Evolutionary conservation across 2,329 filamentous ascomycete genomes (phyloP).

Genomic region (Lasiodiplodia hormozganensis): DNA sequence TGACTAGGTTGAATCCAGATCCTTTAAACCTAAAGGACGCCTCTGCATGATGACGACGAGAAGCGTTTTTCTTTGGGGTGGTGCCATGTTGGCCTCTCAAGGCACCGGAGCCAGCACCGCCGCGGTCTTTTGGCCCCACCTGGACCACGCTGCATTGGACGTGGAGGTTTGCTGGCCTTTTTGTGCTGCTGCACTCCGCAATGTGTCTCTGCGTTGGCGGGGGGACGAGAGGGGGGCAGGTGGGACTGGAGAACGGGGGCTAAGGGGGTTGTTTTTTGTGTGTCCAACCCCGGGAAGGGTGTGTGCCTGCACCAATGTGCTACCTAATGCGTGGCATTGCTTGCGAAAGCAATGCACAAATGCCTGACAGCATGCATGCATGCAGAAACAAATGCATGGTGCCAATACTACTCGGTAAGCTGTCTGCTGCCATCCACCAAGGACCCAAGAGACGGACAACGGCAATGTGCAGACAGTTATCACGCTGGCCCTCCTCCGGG

Average conservation of each 20-base stretch:
- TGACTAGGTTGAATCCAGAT: background rate
- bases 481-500: background rate
- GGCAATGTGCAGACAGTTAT: background rate
- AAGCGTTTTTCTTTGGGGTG: background rate
- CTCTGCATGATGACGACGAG: background rate
- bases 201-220: conserved; percentile 5
- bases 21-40: background rate
- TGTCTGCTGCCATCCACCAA: background rate
- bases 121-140: background rate
- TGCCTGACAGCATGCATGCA: background rate
- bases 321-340: background rate
- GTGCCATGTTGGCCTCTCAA: background rate
- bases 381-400: background rate
- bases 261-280: background rate
- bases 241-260: background rate
- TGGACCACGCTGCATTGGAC: background rate
- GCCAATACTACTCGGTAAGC: background rate
- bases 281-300: too few relatives aligned
- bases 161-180: background rate
- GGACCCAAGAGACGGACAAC: background rate
- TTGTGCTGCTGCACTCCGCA: conserved; percentile 6
- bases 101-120: background rate
- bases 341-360: background rate
- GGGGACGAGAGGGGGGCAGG: background rate
- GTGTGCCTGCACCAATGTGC: background rate